phyloP scores from a whole-genome alignment of 805 yeast genomes.

The Kazachstania viticola region DNA sequence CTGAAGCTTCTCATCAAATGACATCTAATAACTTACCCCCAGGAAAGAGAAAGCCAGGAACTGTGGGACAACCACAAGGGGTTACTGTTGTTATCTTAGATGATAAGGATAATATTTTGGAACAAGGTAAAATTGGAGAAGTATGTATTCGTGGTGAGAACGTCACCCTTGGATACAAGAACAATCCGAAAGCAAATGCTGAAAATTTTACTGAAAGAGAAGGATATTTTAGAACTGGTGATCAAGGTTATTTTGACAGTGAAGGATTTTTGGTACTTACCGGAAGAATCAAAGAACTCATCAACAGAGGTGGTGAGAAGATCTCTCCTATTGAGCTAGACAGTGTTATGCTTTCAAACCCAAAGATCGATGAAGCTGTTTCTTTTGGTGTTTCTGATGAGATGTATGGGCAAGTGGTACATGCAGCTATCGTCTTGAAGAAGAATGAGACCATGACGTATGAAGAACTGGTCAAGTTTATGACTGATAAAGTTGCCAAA shows the following conservation, averaged over 20 bases:
- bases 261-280: slow-evolving; percentile 52
- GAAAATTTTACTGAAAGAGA: slow-evolving; percentile 47
- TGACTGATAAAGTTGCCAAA: slow-evolving; percentile 36
- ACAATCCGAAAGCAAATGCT: slow-evolving; percentile 58
- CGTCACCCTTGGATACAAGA: slow-evolving; percentile 61
- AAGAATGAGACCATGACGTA: slow-evolving; percentile 28
- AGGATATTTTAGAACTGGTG: slow-evolving; percentile 69
- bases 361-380: slow-evolving; percentile 59
- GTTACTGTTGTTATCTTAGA: slow-evolving; percentile 50
- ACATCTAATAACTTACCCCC: slow-evolving; percentile 60
- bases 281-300: slow-evolving; percentile 63
- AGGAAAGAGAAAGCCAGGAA: slow-evolving; percentile 53
- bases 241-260: slow-evolving; percentile 51
- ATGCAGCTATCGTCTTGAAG: slow-evolving; percentile 55
- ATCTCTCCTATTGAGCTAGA: slow-evolving; percentile 66
- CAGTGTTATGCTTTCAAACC: slow-evolving; percentile 45
- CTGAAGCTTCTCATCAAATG: slow-evolving; percentile 75
- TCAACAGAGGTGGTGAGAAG: slow-evolving; percentile 71
- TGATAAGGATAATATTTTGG: slow-evolving; percentile 34
- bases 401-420: slow-evolving; percentile 60
- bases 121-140: slow-evolving; percentile 52
- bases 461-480: slow-evolving; percentile 35
- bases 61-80: slow-evolving; percentile 66
- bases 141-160: slow-evolving; percentile 56
- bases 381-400: slow-evolving; percentile 56